These are phyloP conservation scores for Solanum hybrid DNA, from an alignment of 305 asterid genomes.

Conservation along the genomic window DNA sequence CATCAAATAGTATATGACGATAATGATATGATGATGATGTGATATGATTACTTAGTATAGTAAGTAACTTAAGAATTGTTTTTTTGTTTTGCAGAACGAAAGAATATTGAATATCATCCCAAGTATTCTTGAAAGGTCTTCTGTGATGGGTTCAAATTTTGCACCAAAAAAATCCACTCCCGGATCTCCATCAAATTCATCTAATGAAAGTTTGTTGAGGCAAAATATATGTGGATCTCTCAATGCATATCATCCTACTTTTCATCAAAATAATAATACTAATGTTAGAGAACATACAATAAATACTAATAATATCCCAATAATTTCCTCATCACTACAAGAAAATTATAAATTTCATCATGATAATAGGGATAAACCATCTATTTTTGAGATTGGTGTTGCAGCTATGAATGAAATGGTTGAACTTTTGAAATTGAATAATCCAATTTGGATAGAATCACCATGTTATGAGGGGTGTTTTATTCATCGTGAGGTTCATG, in stretches of 20 bases:
- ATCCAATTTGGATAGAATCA: slow-evolving; percentile 54
- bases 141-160: neutral
- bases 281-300: slow-evolving; percentile 3
- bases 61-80: neutral
- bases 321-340: neutral
- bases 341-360: neutral
- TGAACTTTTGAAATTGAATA: slow-evolving; percentile 39
- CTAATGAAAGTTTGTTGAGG: too few species aligned
- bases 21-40: neutral
- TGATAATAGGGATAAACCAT: slow-evolving; percentile 15
- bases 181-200: too few species aligned
- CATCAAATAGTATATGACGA: neutral
- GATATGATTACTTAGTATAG: neutral
- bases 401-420: slow-evolving; percentile 46
- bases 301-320: neutral
- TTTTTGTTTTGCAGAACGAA: slow-evolving; percentile 22
- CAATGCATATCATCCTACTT: neutral
- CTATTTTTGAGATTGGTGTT: slow-evolving; percentile 26
- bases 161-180: too few species aligned
- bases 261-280: neutral
- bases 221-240: neutral
- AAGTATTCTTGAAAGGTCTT: slow-evolving; percentile 23
- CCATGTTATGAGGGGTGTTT: slow-evolving; percentile 29
- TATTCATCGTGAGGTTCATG: slow-evolving; percentile 41
- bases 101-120: slow-evolving; percentile 16